Evolutionary conservation across 805 yeast species (phyloP), one percentile per base, ranked within the genome.

Genomic region (Wickerhamiella allomyrinae): DNA sequence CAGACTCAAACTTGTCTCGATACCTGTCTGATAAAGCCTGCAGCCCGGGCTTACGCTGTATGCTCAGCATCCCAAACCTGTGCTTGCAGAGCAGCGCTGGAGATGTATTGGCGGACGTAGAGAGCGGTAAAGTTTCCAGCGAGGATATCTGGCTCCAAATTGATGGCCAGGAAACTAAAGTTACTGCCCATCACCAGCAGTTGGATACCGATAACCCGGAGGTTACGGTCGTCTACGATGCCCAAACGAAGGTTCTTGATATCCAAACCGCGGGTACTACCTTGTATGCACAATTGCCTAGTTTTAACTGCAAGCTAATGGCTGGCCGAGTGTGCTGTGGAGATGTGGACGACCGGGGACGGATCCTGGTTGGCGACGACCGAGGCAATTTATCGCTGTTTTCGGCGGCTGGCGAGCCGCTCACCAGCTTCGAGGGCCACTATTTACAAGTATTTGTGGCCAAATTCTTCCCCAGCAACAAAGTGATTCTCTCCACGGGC

Each of bases 401-500:
- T 20, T 70, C 65, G 46, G 44, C 61, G 3, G 46, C 39, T 3
- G 59, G 58, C 4, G 49, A 50, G 2, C 45, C 48, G 11, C 56
- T 53, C 42, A 51, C 58, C 2, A 41, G 62, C 5, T 45, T 66
- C 4, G 57, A 53, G 2, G 82, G 80, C 1, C 91, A 81, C 59
- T 57, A 54, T 21, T 51, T 54, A 10, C 70, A 73, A 37, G 62
- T 80, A 1, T 53, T 65, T 0, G 58, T 63, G 3, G 50, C 71
- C 2, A 35, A 46, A 41, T 68, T 76, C 41, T 79, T 82, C 54
- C 84, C 91, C 0, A 74, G 83, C 13, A 74, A 75, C 3, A 60
- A 70, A 51, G 91, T 78, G 11, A 52, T 75, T 1, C 51, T 79
- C 20, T 69, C 79, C 1, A 65, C 71, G 5, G 79, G 85, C 1